Evolutionary conservation across 108 stramenopile genomes (phyloP), one percentile per base, ranked within the genome.

Genomic region (Craspedostauros australis): DNA sequence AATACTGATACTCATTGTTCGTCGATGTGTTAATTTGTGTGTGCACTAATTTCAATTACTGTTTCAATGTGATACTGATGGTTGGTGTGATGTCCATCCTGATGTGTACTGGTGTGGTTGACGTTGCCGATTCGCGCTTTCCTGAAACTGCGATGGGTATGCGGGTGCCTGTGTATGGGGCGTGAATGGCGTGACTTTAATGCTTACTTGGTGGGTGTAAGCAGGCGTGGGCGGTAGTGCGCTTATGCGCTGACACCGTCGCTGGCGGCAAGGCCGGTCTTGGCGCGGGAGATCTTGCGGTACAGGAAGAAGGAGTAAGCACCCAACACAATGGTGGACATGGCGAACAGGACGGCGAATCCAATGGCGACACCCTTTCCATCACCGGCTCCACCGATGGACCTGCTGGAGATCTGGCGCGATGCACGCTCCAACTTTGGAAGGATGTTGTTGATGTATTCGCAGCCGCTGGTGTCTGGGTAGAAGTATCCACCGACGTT

Each of bases 241-340:
- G 45, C 29, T 68, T 68, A 68, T 9, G 57, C 58, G 27, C 59
- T 54, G 14, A 19, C 30, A 45, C 50, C 46, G 36, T 59, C 57
- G 37, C 58, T 49, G 36, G 50, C 50, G 22, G 66, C 56, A 50
- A 78, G 77, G 20, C 66, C 52, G 50, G 79, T 74, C 49, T 73
- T 76, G 40, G 61, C 62, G 42, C 81, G 73, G 66, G 70, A 64
- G 62, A 76, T 68, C 75, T 83, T 87, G 63, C 77, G 74, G 53
- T 78, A 64, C 42, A 87, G 42, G 60, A 80, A 68, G 61, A 72
- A 76, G 14, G 79, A 54, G 58, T 80, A 59, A 23, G 78, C 79
- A 50, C 61, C 85, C 60, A 82, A 74, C 32, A 76, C 39, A 14
- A 64, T 40, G 12, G 81, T 72, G 19, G 85, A 73, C 29, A 73